phyloP scores from a whole-genome alignment of 1,139 yeast genomes.

The Arxiozyma slooffiae region DNA sequence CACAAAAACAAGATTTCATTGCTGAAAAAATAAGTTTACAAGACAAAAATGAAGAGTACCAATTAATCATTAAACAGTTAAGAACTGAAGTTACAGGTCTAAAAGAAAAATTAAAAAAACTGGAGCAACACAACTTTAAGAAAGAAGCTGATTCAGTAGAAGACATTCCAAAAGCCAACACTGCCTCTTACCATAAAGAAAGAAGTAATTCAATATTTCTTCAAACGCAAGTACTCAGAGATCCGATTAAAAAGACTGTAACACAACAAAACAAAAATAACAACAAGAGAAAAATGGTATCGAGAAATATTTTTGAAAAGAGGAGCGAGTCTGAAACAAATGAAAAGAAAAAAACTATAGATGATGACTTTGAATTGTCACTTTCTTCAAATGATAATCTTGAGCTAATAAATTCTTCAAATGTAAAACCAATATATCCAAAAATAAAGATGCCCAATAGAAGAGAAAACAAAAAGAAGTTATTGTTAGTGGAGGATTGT shows the following conservation, averaged over 20 bases:
- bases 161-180: not conserved
- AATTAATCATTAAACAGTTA: slow-evolving; percentile 10
- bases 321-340: not conserved
- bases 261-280: not conserved
- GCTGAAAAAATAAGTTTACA: slow-evolving; percentile 23
- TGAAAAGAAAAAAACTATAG: not conserved
- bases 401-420: slow-evolving; percentile 27
- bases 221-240: not conserved
- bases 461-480: slow-evolving; percentile 16
- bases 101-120: slow-evolving; percentile 8
- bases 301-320: not conserved
- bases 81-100: slow-evolving; percentile 11
- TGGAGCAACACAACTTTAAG: slow-evolving; percentile 1
- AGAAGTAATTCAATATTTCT: not conserved
- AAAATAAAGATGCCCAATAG: slow-evolving; percentile 9
- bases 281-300: not conserved
- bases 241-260: not conserved
- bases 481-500: slow-evolving; percentile 18
- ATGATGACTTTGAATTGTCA: slow-evolving; percentile 27
- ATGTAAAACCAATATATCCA: slow-evolving; percentile 12
- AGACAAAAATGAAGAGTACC: slow-evolving; percentile 19
- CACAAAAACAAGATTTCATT: slow-evolving; percentile 19
- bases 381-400: slow-evolving; percentile 26
- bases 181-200: not conserved
- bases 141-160: not conserved